Conservation (phyloP, 2,329 filamentous ascomycete genomes). For the Juglanconis oblonga region DNA sequence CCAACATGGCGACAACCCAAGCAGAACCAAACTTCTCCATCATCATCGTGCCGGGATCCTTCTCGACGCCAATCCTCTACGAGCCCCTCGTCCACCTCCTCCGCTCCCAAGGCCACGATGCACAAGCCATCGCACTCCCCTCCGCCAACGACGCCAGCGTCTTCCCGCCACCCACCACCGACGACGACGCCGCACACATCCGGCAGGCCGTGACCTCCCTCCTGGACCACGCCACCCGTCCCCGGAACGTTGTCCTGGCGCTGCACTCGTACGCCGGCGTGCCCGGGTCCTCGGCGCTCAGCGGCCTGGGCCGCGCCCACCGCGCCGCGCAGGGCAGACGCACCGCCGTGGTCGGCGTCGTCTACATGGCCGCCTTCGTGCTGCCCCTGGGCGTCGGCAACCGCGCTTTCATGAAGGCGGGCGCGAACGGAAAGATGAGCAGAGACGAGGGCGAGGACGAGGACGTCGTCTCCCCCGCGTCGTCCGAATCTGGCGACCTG, state of each 20-base stretch:
- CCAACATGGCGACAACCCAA: not conserved
- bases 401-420: constrained; percentile 6
- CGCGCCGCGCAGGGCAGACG: constrained; percentile 24
- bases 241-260: constrained; percentile 25
- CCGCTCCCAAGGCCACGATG: constrained; percentile 4
- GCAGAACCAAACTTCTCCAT: not conserved
- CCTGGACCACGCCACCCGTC: constrained; percentile 23
- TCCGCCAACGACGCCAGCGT: constrained; percentile 20
- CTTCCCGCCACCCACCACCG: constrained; percentile 9
- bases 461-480: not conserved
- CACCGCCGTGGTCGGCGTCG: constrained; percentile 28
- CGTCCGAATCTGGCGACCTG: constrained; percentile 4
- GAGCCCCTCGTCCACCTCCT: constrained; percentile 3
- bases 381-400: constrained; percentile 9
- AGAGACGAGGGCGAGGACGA: not conserved
- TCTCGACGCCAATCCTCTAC: constrained; percentile 3
- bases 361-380: constrained; percentile 25
- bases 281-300: constrained; percentile 27
- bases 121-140: constrained; percentile 6
- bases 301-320: constrained; percentile 24
- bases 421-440: no score
- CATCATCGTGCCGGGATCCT: constrained; percentile 17
- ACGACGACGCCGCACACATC: constrained; percentile 21
- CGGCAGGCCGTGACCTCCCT: constrained; percentile 6
- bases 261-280: constrained; percentile 34